Percentiles rank a stretch among this genome's conserved stretches.
Evolutionary conservation across 2,329 filamentous ascomycete species (phyloP).

Genomic region (Ploettnerulaceae sp.): DNA sequence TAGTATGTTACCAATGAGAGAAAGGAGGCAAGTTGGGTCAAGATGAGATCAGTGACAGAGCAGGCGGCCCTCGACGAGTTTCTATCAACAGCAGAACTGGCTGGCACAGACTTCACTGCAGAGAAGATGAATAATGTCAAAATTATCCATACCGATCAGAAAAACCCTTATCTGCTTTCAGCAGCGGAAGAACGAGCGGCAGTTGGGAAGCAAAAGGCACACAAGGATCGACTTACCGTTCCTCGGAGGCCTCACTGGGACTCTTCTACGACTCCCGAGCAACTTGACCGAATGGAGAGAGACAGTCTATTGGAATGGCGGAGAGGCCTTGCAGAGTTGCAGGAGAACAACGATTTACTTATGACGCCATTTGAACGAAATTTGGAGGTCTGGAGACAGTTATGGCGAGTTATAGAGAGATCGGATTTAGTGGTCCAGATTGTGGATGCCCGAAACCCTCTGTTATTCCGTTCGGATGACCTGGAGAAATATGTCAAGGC

Average conservation of each 20-base stretch:
- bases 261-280: constrained; percentile 71
- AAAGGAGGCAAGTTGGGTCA: constrained; percentile 93
- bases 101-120: constrained; percentile 97
- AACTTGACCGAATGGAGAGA: constrained; percentile 75
- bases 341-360: constrained; percentile 88
- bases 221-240: constrained; percentile 76
- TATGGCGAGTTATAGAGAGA: constrained; percentile 97
- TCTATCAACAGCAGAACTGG: constrained; percentile 87
- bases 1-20: constrained; percentile 86
- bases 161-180: constrained; percentile 89
- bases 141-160: constrained; percentile 95
- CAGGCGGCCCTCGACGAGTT: constrained; percentile 97
- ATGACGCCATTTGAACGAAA: constrained; percentile 99
- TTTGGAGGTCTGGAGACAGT: constrained; percentile 92
- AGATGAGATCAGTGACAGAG: constrained; percentile 98
- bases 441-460: constrained; percentile 90
- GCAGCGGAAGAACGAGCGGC: constrained; percentile 75
- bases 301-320: constrained; percentile 84
- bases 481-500: constrained; percentile 92
- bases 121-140: constrained; percentile 99
- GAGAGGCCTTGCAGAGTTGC: constrained; percentile 82
- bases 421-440: constrained; percentile 97
- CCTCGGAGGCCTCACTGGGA: constrained; percentile 90
- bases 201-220: constrained; percentile 75
- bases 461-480: constrained; percentile 92